Evolutionary conservation across 345 rosid genomes (phyloP).

Genomic region (Angophora floribunda): DNA sequence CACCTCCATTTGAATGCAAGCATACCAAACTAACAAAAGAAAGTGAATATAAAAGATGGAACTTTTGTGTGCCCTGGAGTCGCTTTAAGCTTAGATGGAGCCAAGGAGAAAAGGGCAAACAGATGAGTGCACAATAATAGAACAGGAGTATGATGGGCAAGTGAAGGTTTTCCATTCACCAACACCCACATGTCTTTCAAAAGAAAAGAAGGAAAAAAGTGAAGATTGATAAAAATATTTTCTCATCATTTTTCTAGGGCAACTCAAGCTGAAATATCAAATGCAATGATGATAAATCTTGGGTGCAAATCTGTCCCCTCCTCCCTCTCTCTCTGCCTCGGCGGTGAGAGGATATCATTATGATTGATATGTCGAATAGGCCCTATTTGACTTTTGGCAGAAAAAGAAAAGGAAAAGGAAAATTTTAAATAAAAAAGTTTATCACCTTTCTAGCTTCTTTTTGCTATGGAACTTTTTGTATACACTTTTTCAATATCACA

Average conservation of each 20-base stretch:
- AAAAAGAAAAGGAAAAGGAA: background rate
- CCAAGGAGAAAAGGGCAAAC: background rate
- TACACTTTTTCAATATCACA: background rate
- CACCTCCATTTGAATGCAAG: background rate
- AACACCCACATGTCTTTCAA: background rate
- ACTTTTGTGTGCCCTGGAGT: background rate
- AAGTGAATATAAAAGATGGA: background rate
- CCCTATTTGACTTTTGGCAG: slow-evolving; percentile 58
- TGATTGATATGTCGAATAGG: slow-evolving; percentile 44
- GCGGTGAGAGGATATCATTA: slow-evolving; percentile 67
- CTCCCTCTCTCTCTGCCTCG: slow-evolving; percentile 17
- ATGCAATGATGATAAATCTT: slow-evolving; percentile 88
- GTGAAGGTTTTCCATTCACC: background rate
- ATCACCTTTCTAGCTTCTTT: background rate
- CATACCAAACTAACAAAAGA: background rate
- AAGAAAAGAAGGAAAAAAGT: background rate
- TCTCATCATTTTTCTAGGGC: background rate
- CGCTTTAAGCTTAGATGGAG: background rate
- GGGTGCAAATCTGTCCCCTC: slow-evolving; percentile 57
- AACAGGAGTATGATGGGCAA: background rate
- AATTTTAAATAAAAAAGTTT: background rate
- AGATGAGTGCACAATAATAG: slow-evolving; percentile 20
- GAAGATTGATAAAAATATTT: background rate
- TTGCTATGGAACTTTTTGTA: background rate
- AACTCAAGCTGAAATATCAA: slow-evolving; percentile 11